Base-by-base conservation (phyloP, 805 yeast species). In the Ogataea saltuana region DNA sequence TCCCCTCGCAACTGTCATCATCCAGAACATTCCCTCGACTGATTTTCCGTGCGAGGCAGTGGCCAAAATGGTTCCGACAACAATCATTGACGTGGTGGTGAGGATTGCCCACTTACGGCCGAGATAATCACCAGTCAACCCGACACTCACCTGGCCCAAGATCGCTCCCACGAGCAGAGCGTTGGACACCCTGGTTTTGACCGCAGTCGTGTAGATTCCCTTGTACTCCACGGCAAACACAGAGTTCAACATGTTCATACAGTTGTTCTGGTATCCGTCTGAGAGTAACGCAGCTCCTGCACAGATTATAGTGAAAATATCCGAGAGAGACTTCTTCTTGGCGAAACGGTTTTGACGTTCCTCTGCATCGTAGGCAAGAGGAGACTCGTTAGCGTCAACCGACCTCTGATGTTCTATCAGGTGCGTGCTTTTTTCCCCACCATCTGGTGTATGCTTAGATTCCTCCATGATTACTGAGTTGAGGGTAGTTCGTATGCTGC, bases 211-310 rank as follows among this genome's bases (percentile, higher is more conserved):
- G 37, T 51, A 53, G 13, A 35, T 87, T 80, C 82, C 88, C 86
- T 83, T 33, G 30, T 55, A 56, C 16, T 46, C 32, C 4, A 33
- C 31, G 5, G 58, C 50, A 17, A 58, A 47, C 5, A 57, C 47
- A 15, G 53, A 51, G 45, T 59, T 58, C 18, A 49, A 31, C 58
- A 55, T 56, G 21, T 56, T 56, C 55, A 58, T 57, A 21, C 55
- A 51, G 42, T 55, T 56, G 44, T 60, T 55, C 36, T 58, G 62
- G 44, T 58, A 60, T 15, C 64, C 64, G 64, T 85, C 93, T 17
- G 85, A 78, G 54, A 83, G 77, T 57, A 85, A 71, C 0, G 90
- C 93, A 50, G 78, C 81, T 11, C 93, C 91, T 18, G 89, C 71
- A 63, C 86, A 78, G 33, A 80, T 56, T 48, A 84, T 78, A 42